Evolutionary conservation across 345 rosid genomes (phyloP).

Genomic region (Iberis pinnata): DNA sequence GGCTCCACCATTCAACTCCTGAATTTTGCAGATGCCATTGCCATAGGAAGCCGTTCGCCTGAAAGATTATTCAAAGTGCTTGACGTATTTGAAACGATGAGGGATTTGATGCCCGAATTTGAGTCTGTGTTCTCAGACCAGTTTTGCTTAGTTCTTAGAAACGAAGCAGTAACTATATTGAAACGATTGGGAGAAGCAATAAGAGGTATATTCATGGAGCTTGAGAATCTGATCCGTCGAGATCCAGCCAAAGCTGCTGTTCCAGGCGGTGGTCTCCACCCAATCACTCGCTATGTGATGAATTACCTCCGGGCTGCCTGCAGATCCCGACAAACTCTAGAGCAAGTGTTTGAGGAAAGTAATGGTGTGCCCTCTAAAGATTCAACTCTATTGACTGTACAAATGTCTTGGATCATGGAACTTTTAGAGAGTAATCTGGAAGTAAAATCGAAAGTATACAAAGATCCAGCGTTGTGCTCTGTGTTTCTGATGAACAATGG

Average conservation of each 20-base stretch:
- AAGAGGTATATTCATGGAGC: constrained; percentile 84
- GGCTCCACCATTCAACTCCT: constrained; percentile 62
- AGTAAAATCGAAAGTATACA: constrained; percentile 66
- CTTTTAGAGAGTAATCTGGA: constrained; percentile 84
- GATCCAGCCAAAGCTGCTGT: constrained; percentile 78
- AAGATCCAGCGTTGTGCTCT: constrained; percentile 53
- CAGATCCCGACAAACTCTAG: constrained; percentile 62
- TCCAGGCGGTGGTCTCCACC: constrained; percentile 86
- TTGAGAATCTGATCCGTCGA: constrained; percentile 80
- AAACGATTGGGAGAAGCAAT: constrained; percentile 71
- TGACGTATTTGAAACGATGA: constrained; percentile 70
- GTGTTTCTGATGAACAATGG: constrained; percentile 86
- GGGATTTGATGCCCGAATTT: constrained; percentile 76
- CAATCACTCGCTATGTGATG: constrained; percentile 86
- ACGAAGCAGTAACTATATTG: constrained; percentile 69
- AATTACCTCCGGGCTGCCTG: constrained; percentile 82
- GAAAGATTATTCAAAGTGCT: constrained; percentile 82
- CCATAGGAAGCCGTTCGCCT: constrained; percentile 70
- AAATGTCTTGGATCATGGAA: constrained; percentile 90
- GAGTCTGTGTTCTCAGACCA: constrained; percentile 63
- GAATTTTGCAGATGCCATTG: constrained; percentile 66
- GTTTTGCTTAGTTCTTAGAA: constrained; percentile 60
- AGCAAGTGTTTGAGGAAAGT: constrained; percentile 70
- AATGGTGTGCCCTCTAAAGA: constrained; percentile 41
- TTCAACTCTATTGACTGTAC: constrained; percentile 46